Evolutionary conservation across 768 basidiomycete species (phyloP), one percentile per base, ranked within the genome.

Genomic region (Neoboletus brunneissimus): DNA sequence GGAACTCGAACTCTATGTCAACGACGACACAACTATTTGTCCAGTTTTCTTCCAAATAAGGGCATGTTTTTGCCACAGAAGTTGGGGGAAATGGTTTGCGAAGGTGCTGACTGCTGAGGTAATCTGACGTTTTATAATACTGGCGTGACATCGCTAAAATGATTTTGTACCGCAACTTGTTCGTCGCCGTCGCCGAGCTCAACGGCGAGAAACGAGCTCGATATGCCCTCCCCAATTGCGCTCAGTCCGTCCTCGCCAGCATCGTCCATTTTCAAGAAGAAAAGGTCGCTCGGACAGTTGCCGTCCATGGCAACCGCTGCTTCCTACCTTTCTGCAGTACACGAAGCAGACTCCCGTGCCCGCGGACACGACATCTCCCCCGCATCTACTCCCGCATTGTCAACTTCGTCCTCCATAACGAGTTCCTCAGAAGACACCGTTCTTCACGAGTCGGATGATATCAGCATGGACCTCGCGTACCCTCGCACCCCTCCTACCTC

Each of bases 401-500:
- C 90, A 1, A 75, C 87, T 10, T 89, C 89, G 4, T 89, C 89
- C 0, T 88, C 87, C 1, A 65, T 86, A 54, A 89, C 89, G 1
- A 73, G 80, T 1, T 83, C 83, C 3, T 88, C 87, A 0, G 86
- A 87, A 60, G 88, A 89, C 61, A 82, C 83, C 22, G 74, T 85
- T 8, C 71, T 88, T 34, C 75, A 81, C 62, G 87, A 86, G 53
- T 63, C 72, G 27, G 82, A 87, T 31, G 68, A 73, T 49, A 77
- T 79, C 62, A 76, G 76, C 61, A 81, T 87, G 54, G 83, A 81
- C 9, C 81, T 91, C 44, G 70, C 82, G 9, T 76, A 83, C 51
- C 88, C 89, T 18, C 65, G 74, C 47, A 75, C 73, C n/a, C 85
- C 91, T 2, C 91, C 91, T 0, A 91, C 87, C 37, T 92, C 89